Evolutionary conservation across 73 alveolate species (phyloP).

Genomic region (Uronychia setigera): DNA sequence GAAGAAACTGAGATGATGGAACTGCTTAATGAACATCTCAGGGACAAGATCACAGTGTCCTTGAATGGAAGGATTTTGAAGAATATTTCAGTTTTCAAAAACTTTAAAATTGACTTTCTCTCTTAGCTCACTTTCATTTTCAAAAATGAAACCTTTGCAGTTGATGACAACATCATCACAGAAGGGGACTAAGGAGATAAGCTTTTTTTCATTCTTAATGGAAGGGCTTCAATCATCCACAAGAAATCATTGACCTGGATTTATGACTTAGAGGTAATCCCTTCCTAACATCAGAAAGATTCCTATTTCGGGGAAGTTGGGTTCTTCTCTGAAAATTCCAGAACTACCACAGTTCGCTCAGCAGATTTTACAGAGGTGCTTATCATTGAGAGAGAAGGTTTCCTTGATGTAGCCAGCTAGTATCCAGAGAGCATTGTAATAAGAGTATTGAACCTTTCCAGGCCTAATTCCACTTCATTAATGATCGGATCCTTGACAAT

Average conservation of each 20-base stretch:
- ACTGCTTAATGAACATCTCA: slow-evolving; percentile 36
- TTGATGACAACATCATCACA: slow-evolving; percentile 78
- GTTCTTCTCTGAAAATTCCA: slow-evolving; percentile 59
- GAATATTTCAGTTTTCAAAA: slow-evolving; percentile 23
- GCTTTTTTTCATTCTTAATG: slow-evolving; percentile 72
- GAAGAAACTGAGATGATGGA: slow-evolving; percentile 56
- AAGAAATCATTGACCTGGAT: slow-evolving; percentile 60
- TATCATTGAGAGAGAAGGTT: slow-evolving; percentile 51
- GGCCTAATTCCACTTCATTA: slow-evolving; percentile 5
- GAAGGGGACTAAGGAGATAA: slow-evolving; percentile 74
- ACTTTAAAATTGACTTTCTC: slow-evolving; percentile 55
- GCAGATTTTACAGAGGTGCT: slow-evolving; percentile 72
- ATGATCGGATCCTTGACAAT: slow-evolving; percentile 1
- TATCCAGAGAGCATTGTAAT: slow-evolving; percentile 39
- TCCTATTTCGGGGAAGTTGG: slow-evolving; percentile 62
- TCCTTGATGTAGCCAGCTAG: slow-evolving; percentile 35
- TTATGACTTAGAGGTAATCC: slow-evolving; percentile 37
- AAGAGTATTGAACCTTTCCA: neutral
- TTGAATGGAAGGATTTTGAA: slow-evolving; percentile 45
- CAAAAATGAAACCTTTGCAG: slow-evolving; percentile 71
- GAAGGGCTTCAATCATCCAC: slow-evolving; percentile 72
- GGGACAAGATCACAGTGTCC: slow-evolving; percentile 48
- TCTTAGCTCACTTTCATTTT: slow-evolving; percentile 58
- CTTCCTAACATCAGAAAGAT: slow-evolving; percentile 5
- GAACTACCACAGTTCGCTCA: slow-evolving; percentile 61